Base-by-base conservation (phyloP, 2,329 filamentous ascomycete species). In the Neoarthrinium moseri region DNA sequence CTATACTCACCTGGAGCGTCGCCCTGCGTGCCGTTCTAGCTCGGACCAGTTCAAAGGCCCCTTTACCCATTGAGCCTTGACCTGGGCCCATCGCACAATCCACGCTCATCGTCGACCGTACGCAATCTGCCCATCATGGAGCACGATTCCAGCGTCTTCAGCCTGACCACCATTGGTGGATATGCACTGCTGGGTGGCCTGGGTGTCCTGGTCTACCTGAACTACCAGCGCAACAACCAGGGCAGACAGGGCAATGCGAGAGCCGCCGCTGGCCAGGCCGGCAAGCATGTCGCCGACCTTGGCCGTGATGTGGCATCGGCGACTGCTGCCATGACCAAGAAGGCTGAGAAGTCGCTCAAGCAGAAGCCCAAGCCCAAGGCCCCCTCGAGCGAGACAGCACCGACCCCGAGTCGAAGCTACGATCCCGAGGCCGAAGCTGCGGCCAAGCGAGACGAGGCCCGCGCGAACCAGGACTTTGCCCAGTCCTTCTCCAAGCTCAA, bases 401-500 rank as follows among this genome's bases (percentile, higher is more conserved):
- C 56, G 34, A 56, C 68, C 34, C 49, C 67, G 6, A 65, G 57
- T 46, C 51, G 62, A 18, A 66, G 73, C 47, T 78, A 73, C 47
- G 66, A 61, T 41, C 48, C 52, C 27, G 60, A 61, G 10, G 53
- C 70, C 6, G 77, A 86, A 47, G 82, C 86, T 48, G 79, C 79
- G 35, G 73, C 83, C 46, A 83, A 85, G 60, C 41, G 41, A 13
- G 41, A 44, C n/a, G 27, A 29, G 17, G 86, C 87, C 63, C 80
- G 78, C 57, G 57, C 59, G 42, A 60, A 64, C 35, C 55, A 57
- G 17, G 87, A 91, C 54, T 92, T 94, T 64, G 89, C 89, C 24
- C 80, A 80, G 58, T 85, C 88, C 63, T 75, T 94, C 55, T 72
- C 81, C 47, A 85, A 79, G 57, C 77, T 85, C 41, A 86, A 89